phyloP scores from a whole-genome alignment of 768 basidiomycete genomes.

The button mushroom (Agaricus bisporus) region DNA sequence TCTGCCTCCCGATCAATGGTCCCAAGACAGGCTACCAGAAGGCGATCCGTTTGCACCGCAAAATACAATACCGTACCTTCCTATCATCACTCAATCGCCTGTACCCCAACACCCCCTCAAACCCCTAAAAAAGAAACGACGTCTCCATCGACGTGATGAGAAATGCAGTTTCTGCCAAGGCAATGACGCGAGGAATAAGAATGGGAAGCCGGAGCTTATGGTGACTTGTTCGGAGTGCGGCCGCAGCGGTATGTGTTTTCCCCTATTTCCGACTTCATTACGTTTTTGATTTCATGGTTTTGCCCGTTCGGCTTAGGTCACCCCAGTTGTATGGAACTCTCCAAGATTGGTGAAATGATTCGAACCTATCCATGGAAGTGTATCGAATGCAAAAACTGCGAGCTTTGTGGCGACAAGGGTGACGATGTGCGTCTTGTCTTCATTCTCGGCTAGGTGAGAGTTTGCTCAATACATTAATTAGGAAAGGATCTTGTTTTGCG shows the following conservation, averaged over 20 bases:
- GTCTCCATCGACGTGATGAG: conserved; percentile 41
- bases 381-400: conserved; percentile 88
- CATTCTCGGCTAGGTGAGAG: conserved; percentile 5
- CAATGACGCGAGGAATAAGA: conserved; percentile 53
- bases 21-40: conserved; percentile 56
- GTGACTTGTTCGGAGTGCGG: conserved; percentile 79
- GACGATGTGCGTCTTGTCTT: conserved; percentile 64
- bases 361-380: conserved; percentile 81
- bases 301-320: conserved; percentile 49
- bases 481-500: conserved; percentile 85
- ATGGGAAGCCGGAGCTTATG: conserved; percentile 54
- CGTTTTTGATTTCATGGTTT: conserved; percentile 10
- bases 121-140: conserved; percentile 34
- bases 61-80: conserved; percentile 44
- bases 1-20: conserved; percentile 38
- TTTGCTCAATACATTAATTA: conserved; percentile 23
- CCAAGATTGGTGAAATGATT: conserved; percentile 52
- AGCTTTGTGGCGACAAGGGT: conserved; percentile 78
- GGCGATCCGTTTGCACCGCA: conserved; percentile 81
- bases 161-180: conserved; percentile 80
- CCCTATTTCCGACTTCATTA: conserved; percentile 9
- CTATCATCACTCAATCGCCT: conserved; percentile 32
- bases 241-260: conserved; percentile 54
- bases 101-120: conserved; percentile 31
- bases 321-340: conserved; percentile 74